Evolutionary conservation across 805 yeast genomes (phyloP).

Genomic region (Lipomyces sp.): DNA sequence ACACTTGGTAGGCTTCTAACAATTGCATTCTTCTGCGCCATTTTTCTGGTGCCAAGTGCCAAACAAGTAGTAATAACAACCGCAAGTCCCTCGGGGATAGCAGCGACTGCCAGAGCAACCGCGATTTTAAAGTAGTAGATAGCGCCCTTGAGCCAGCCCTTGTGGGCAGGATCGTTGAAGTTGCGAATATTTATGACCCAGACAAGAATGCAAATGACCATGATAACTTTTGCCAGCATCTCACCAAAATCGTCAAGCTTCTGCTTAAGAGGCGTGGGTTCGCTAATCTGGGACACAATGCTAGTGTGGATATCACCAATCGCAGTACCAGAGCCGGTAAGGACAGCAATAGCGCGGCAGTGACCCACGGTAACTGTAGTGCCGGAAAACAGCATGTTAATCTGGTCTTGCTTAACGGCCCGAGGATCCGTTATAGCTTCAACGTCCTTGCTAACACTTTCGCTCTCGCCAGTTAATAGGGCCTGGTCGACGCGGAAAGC

Average conservation of each 20-base stretch:
- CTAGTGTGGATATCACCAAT: conserved; percentile 50
- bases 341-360: conserved; percentile 50
- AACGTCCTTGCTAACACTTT: conserved; percentile 48
- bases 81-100: conserved; percentile 58
- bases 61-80: conserved; percentile 58
- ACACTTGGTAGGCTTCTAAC: conserved; percentile 55
- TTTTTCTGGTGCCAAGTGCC: conserved; percentile 54
- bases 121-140: conserved; percentile 57
- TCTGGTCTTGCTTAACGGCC: conserved; percentile 49
- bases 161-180: conserved; percentile 52
- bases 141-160: conserved; percentile 53
- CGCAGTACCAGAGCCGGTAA: conserved; percentile 51
- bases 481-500: conserved; percentile 54
- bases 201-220: conserved; percentile 54
- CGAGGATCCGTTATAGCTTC: conserved; percentile 41
- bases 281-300: conserved; percentile 48
- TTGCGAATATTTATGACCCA: conserved; percentile 53
- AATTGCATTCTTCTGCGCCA: conserved; percentile 53
- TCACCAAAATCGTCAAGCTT: conserved; percentile 51
- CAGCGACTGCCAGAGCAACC: conserved; percentile 55
- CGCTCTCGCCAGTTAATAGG: conserved; percentile 47
- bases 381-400: conserved; percentile 44
- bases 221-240: conserved; percentile 50
- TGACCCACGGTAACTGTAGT: conserved; percentile 52
- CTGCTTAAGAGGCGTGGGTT: conserved; percentile 48